Conservation (phyloP, 805 yeast species). For the Schwanniomyces occidentalis region DNA sequence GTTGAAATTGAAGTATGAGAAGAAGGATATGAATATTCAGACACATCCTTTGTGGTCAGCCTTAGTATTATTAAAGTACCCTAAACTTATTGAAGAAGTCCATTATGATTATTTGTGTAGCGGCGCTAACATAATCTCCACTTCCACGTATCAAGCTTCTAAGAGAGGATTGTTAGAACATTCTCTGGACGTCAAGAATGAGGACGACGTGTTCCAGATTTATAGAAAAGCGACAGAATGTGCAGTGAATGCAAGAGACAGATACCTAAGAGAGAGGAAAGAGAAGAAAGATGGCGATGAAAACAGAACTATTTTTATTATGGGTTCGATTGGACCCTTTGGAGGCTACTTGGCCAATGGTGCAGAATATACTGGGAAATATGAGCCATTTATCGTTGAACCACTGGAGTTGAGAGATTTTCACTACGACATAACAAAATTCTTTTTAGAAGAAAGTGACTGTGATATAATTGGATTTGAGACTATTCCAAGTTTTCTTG, state of each 20-base stretch:
- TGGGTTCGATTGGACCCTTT: conserved; percentile 76
- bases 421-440: conserved; percentile 46
- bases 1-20: conserved; percentile 36
- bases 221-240: conserved; percentile 27
- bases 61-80: conserved; percentile 44
- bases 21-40: conserved; percentile 15
- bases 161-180: conserved; percentile 35
- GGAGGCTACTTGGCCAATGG: conserved; percentile 71
- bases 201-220: conserved; percentile 9
- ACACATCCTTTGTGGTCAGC: conserved; percentile 64
- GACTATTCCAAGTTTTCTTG: conserved; percentile 66
- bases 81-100: conserved; percentile 44
- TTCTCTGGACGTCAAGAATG: conserved; percentile 15
- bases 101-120: conserved; percentile 51
- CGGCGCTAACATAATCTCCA: conserved; percentile 56
- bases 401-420: conserved; percentile 44
- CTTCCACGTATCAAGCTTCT: conserved; percentile 65
- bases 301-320: conserved; percentile 28
- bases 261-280: conserved; percentile 1
- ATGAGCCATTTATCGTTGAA: conserved; percentile 34
- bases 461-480: conserved; percentile 67
- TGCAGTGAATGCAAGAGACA: conserved; percentile 18
- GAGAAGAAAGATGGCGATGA: not conserved
- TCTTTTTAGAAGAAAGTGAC: conserved; percentile 34
- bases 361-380: conserved; percentile 73